Base-by-base conservation (phyloP, 1,284 basidiomycete genomes). In the Cutaneotrichosporon sp. region DNA sequence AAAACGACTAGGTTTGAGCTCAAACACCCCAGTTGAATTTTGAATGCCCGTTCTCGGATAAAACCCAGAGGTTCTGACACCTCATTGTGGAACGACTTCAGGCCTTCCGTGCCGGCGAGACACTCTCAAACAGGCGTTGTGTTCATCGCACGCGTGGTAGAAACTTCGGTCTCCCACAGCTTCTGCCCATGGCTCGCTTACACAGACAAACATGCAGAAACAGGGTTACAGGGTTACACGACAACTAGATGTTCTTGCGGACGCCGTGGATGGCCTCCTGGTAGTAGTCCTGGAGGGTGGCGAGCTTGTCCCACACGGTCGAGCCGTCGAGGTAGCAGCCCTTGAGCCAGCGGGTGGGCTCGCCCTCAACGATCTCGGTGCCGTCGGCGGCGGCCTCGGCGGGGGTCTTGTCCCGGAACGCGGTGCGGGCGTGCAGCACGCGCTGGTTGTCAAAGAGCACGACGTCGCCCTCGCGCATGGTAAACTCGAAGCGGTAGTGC, bases 361-460 rank as follows among this genome's bases (percentile, higher is more conserved):
- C 84, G 25, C 83, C 84, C 3, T 82, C 79, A 0, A 65, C 63
- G 66, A 71, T 69, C 57, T 68, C 73, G 31, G 69, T 73, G 34
- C 68, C 75, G 55, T 65, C 74, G 24, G 27, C 51, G 58, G 46
- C 50, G 11, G 61, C 53, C 58, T 73, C 68, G 25, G 59, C 69
- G 72, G 56, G 72, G 13, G 63, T 67, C 31, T 66, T 71, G 56
- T 87, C 84, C 43, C 79, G 73, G 76, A 97, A 99, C 4, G 87
- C 88, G 1, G 87, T 90, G 10, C 95, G 81, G 0, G 91, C 91
- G 75, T 99, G 95, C 62, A 98, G 78, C 3, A 95, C 87, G n/a
- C 95, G 83, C 24, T 94, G 83, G 72, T 98, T 99, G 76, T 98
- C 94, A 70, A 99, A 99, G 13, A 95, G 69, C 34, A 92, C 93